Evolutionary conservation across 2,329 filamentous ascomycete genomes (phyloP), one percentile per base, ranked within the genome.

Genomic region (Colletotrichum graminicola): DNA sequence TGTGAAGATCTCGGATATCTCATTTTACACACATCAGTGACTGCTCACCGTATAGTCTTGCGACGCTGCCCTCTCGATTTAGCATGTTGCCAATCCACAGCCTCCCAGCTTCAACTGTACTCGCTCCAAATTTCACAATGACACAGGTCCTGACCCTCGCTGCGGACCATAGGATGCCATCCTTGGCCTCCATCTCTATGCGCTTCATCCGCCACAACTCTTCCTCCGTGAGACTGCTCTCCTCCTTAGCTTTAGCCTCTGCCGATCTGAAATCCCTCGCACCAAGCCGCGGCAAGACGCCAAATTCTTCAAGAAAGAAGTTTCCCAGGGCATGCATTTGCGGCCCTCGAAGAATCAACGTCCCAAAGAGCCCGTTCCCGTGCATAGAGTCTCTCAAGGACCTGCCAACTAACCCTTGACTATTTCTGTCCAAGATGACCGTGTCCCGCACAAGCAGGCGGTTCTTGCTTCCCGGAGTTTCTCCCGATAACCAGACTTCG

Each of bases 71-170:
- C 79, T 97, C 94, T 73, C 89, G 87, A 56, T 85, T 82, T 57
- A 97, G 83, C 88, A 98, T 93, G 8, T 86, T 86, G 12, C 90
- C 90, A 69, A 98, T 86, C 94, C 95, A 98, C 57, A 88, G 83
- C 75, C 93, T 89, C 5, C 92, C 94, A 34, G 91, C 92, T 79
- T 98, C 94, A 32, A 97, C 92, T 55, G 91, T 92, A 66, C 86
- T 87, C 1, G 95, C 93, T 1, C 93, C 94, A 79, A 98, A 97
- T 80, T 98, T 98, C 75, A 98, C 92, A 34, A 98, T 87, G 4
- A 96, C 92, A 77, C 95, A 97, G 5, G 94, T 92, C 64, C 94
- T 88, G 43, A 97, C 90, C 34, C 87, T 88, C 18, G 94, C 93
- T 16, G 93, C 93, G 34, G 94, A 95, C 94, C 94, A 97, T 4